These are phyloP conservation scores for Neonectria punicea DNA, from an alignment of 2,329 filamentous ascomycete species.

Conservation along the genomic window DNA sequence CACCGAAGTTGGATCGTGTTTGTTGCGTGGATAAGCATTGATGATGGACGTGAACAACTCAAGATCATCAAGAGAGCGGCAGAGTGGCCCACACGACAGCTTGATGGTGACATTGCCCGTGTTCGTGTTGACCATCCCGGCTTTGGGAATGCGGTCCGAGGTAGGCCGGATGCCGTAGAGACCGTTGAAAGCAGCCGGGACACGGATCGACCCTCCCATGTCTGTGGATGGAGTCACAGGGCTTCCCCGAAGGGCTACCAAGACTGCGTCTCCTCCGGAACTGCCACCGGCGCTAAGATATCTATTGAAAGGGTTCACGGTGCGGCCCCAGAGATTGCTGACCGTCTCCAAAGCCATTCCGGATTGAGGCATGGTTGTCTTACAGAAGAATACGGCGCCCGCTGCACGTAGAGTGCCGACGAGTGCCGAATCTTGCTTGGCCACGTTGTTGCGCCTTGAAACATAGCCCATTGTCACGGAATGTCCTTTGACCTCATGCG, in stretches of 20 bases:
- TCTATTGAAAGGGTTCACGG: slow-evolving; percentile 68
- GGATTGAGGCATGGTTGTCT: slow-evolving; percentile 70
- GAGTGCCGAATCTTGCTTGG: slow-evolving; percentile 62
- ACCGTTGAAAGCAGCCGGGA: slow-evolving; percentile 47
- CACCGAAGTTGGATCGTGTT: slow-evolving; percentile 6
- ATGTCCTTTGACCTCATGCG: slow-evolving; percentile 57
- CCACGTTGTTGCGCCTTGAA: slow-evolving; percentile 58
- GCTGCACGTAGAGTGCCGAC: slow-evolving; percentile 67
- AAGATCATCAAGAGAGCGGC: slow-evolving; percentile 18
- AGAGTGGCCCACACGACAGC: slow-evolving; percentile 54
- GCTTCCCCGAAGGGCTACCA: slow-evolving; percentile 49
- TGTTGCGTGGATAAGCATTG: slow-evolving; percentile 6
- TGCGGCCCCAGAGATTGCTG: slow-evolving; percentile 66
- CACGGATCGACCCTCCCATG: slow-evolving; percentile 46
- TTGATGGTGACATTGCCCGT: slow-evolving; percentile 44
- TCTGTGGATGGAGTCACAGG: slow-evolving; percentile 47
- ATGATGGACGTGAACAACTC: slow-evolving; percentile 6
- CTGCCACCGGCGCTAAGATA: slow-evolving; percentile 69
- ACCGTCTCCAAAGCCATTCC: no score
- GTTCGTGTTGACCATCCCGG: slow-evolving; percentile 25
- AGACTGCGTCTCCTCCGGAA: slow-evolving; percentile 62
- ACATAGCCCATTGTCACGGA: slow-evolving; percentile 52
- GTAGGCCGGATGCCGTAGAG: slow-evolving; percentile 38
- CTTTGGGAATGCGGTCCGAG: slow-evolving; percentile 28
- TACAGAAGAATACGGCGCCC: slow-evolving; percentile 56